phyloP scores from a whole-genome alignment of 192 early-diverging fungal species.

The Physocladia obscura region DNA sequence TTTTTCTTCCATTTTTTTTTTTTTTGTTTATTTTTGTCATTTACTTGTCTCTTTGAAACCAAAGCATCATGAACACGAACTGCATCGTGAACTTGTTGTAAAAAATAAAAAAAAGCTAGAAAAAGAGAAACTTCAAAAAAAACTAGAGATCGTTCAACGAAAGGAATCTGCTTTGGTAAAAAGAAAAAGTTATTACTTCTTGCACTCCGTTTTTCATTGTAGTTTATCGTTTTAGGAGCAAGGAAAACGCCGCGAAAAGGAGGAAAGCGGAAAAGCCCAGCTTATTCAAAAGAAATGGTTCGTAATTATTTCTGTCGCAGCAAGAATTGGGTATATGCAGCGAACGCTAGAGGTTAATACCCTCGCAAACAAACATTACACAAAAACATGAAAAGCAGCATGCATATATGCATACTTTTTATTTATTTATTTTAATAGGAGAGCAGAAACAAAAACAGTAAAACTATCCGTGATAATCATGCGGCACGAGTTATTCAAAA shows the following conservation, averaged over 20 bases:
- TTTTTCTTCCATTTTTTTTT: neutral
- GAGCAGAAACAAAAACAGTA: slow-evolving; percentile 1
- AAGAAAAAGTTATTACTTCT: too few relatives aligned
- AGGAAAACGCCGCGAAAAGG: slow-evolving; percentile 39
- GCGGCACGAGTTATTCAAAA: slow-evolving; percentile 46
- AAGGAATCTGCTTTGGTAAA: slow-evolving; percentile 36
- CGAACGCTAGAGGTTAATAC: slow-evolving; percentile 35
- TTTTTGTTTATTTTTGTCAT: too few relatives aligned
- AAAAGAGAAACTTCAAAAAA: slow-evolving; percentile 31
- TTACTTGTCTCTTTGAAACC: too few relatives aligned
- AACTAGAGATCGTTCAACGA: slow-evolving; percentile 39
- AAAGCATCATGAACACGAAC: slow-evolving; percentile 32
- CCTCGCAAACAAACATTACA: neutral
- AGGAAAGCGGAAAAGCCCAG: slow-evolving; percentile 42
- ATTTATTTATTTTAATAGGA: neutral
- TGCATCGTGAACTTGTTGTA: slow-evolving; percentile 33
- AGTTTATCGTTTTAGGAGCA: neutral
- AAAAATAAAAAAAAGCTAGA: slow-evolving; percentile 43
- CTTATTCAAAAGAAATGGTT: slow-evolving; percentile 55
- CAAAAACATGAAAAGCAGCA: neutral
- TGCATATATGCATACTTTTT: neutral
- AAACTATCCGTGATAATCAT: slow-evolving; percentile 12
- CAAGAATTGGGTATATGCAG: slow-evolving; percentile 39
- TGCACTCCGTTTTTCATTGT: too few relatives aligned
- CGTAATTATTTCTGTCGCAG: slow-evolving; percentile 45